phyloP scores from a whole-genome alignment of 352 stramenopile species.

The Globisporangium iwayamae region DNA sequence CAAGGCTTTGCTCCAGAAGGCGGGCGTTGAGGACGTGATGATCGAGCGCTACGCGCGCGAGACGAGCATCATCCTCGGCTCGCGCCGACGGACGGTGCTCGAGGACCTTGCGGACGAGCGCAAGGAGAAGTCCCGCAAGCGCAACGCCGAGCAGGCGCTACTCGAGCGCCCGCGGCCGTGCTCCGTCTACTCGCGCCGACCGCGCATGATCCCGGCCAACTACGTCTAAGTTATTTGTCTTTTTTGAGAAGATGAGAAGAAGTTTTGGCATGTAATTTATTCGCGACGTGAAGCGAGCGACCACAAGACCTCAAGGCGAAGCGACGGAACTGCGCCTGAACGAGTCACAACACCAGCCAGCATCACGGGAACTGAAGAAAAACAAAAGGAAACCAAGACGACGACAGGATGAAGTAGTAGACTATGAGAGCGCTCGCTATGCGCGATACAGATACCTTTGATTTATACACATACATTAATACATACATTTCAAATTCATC shows the following conservation, averaged over 20 bases:
- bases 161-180: slow-evolving; percentile 31
- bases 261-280: slow-evolving; percentile 18
- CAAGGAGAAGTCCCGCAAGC: slow-evolving; percentile 32
- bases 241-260: not conserved
- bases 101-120: slow-evolving; percentile 28
- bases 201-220: slow-evolving; percentile 67
- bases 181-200: slow-evolving; percentile 41
- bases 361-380: not conserved
- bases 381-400: not conserved
- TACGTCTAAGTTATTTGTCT: slow-evolving; percentile 33
- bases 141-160: slow-evolving; percentile 40
- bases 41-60: slow-evolving; percentile 41
- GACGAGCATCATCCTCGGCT: slow-evolving; percentile 46
- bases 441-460: slow-evolving; percentile 6
- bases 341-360: not conserved
- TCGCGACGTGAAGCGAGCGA: slow-evolving; percentile 3
- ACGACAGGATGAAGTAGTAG: slow-evolving; percentile 4
- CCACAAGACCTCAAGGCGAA: not conserved
- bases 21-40: slow-evolving; percentile 35
- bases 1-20: slow-evolving; percentile 28
- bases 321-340: slow-evolving; percentile 1
- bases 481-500: not conserved
- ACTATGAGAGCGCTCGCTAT: slow-evolving; percentile 1
- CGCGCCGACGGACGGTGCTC: slow-evolving; percentile 27
- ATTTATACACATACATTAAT: slow-evolving; percentile 9